Evolutionary conservation across 495 filamentous ascomycete genomes (phyloP), one percentile per base, ranked within the genome.

Genomic region (Daldinia decipiens): DNA sequence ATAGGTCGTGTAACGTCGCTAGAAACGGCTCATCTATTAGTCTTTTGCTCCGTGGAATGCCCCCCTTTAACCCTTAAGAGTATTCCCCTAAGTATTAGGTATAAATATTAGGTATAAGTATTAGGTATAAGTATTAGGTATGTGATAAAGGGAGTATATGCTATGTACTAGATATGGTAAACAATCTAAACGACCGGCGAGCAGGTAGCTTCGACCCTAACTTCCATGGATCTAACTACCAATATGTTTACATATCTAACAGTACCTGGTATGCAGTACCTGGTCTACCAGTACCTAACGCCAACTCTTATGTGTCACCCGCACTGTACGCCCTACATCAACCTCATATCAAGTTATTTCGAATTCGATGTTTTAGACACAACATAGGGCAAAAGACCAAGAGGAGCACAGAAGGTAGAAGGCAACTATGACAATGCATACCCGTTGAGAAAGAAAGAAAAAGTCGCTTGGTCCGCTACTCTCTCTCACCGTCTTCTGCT

Each of bases 1-100:
- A 64, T 55, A 27, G 50, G 61, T 24, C 13, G 70, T 72, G 65
- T 61, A 68, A 71, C 69, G 59, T 67, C 69, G 69, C 70, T 68
- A 72, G 61, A 52, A 47, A 57, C 36, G 62, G 59, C 51, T 56
- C 62, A 32, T 62, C 62, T 47, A 36, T 13, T 55, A 64, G 59
- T 70, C 38, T 53, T 32, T 53, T 24, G 29, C 50, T 52, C 31
- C 7, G 19, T 60, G 34, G 11, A 59, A 59, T 45, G 11, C 34
- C 12, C 4, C 34, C 11, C 32, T 11, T 36, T n/a, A n/a, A n/a
- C n/a, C n/a, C n/a, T n/a, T 36, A 13, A 36, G 34, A 13, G 11
- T 36, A 13, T 13, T 36, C 34, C 1, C 39, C 39, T 53, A 53
- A 15, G 57, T 59, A 11, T 9, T 7, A 61, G 38, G 24, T 54